Percentiles rank a stretch among this genome's conserved stretches.
Conservation (phyloP, 106 monocot genomes). For the Vanilla planifolia region DNA sequence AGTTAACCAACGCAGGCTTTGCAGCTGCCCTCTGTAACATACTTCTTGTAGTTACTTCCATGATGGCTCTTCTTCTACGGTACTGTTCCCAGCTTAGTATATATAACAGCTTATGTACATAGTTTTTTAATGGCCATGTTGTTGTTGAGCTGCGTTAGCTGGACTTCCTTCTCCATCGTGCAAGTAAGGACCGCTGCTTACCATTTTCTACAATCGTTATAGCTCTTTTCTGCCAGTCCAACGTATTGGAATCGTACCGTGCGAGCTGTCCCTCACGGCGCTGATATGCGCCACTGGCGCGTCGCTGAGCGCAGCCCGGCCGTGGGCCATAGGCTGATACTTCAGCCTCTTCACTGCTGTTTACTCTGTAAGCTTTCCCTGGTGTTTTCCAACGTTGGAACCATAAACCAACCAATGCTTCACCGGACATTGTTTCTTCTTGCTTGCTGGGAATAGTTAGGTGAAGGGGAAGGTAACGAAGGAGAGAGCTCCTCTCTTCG, state of each 20-base stretch:
- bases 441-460: background rate
- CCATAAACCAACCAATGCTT: background rate
- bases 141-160: constrained; percentile 19
- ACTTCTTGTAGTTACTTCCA: constrained; percentile 63
- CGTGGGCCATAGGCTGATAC: constrained; percentile 14
- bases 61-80: constrained; percentile 46
- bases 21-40: constrained; percentile 70
- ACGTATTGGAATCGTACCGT: constrained; percentile 4
- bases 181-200: constrained; percentile 22
- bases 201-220: background rate
- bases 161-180: constrained; percentile 35
- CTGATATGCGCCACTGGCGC: constrained; percentile 12
- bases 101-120: no score
- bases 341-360: background rate
- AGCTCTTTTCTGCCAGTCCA: constrained; percentile 4
- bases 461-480: constrained; percentile 9
- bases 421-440: constrained; percentile 7
- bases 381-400: background rate
- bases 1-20: constrained; percentile 68
- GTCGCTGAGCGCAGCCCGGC: background rate
- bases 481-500: constrained; percentile 12
- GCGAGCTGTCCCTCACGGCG: constrained; percentile 5
- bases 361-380: constrained; percentile 15
- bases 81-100: constrained; percentile 1
- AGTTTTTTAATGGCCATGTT: no score